These are phyloP conservation scores for Starmera stellimalicola DNA, from an alignment of 1,139 yeast species.

Conservation along the genomic window DNA sequence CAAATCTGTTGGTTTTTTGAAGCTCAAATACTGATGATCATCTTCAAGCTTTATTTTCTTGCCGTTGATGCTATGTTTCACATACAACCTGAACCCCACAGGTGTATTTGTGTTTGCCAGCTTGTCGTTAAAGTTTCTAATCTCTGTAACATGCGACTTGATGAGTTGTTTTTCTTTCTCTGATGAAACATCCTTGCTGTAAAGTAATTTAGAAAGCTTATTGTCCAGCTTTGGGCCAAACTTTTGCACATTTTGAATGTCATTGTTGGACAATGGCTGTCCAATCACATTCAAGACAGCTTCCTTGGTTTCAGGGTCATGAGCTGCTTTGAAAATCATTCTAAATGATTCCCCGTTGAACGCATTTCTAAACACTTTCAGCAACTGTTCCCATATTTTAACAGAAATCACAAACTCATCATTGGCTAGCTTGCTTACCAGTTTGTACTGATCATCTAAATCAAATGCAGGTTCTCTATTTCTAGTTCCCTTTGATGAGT, in stretches of 20 bases:
- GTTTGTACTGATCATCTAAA: neutral
- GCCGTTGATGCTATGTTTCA: constrained; percentile 14
- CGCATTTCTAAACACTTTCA: constrained; percentile 30
- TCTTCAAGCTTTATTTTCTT: constrained; percentile 7
- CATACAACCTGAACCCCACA: constrained; percentile 15
- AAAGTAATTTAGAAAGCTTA: neutral
- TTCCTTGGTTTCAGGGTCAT: constrained; percentile 7
- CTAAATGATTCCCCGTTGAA: constrained; percentile 12
- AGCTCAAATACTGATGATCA: constrained; percentile 15
- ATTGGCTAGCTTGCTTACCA: constrained; percentile 42
- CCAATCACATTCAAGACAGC: constrained; percentile 22
- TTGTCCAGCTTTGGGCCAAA: constrained; percentile 8
- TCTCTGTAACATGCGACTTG: constrained; percentile 6
- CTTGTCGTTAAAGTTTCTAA: constrained; percentile 9
- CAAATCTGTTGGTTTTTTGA: constrained; percentile 16
- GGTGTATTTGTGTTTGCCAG: constrained; percentile 9
- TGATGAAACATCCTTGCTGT: constrained; percentile 6
- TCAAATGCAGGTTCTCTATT: neutral
- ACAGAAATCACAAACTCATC: constrained; percentile 62
- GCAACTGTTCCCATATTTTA: constrained; percentile 42
- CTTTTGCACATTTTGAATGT: constrained; percentile 12
- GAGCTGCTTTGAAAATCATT: constrained; percentile 9
- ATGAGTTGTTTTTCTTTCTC: constrained; percentile 6
- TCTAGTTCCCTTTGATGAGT: constrained; percentile 24
- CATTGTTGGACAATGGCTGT: constrained; percentile 14